These are phyloP conservation scores for Trichoderma sp. DNA, from an alignment of 2,329 filamentous ascomycete species.

Conservation along the genomic window DNA sequence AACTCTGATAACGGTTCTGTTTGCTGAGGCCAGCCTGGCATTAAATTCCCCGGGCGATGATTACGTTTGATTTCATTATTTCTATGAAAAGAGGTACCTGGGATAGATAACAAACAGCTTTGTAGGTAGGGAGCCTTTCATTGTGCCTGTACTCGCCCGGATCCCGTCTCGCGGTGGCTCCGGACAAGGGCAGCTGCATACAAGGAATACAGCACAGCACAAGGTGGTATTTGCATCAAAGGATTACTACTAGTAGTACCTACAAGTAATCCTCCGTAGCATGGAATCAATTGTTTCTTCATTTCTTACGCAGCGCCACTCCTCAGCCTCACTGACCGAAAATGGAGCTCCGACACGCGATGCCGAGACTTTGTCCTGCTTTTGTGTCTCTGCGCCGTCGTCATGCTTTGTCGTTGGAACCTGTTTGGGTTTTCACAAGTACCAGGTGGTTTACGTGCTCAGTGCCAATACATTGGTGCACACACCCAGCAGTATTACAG, in stretches of 20 bases:
- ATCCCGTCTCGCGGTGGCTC: not conserved
- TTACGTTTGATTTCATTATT: no score
- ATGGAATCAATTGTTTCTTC: no score
- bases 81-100: no score
- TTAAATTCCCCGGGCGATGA: not conserved
- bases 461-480: no score
- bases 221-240: not conserved
- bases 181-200: not conserved
- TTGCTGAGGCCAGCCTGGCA: not conserved
- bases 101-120: not conserved
- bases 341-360: not conserved
- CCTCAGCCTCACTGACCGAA: not conserved
- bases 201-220: not conserved
- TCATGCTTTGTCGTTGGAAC: not conserved
- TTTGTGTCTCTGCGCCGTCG: not conserved
- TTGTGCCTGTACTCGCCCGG: not conserved
- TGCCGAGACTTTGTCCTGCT: not conserved
- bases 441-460: no score
- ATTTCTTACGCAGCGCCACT: no score
- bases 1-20: not conserved
- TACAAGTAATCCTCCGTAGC: no score
- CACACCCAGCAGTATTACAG: no score
- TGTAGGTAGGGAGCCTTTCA: no score
- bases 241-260: not conserved
- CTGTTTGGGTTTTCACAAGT: no score